Percentiles rank a stretch among this genome's conserved stretches.
phyloP scores from a whole-genome alignment of 805 yeast genomes.

The Candida peoriensis region DNA sequence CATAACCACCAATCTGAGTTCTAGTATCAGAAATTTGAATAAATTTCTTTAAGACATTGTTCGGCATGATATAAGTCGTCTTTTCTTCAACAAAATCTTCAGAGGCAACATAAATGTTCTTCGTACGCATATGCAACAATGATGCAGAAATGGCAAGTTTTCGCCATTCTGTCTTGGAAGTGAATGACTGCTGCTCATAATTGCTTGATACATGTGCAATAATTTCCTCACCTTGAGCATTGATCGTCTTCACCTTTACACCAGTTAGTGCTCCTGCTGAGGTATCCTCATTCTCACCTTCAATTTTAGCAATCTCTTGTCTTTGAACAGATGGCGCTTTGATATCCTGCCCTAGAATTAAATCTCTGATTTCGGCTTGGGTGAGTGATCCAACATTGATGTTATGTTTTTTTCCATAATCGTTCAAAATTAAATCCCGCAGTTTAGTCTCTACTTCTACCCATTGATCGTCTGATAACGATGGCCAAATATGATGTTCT shows the following conservation, averaged over 20 bases:
- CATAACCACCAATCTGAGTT: constrained; percentile 73
- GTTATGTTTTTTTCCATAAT: constrained; percentile 79
- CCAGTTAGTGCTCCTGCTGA: constrained; percentile 30
- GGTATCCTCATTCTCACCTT: constrained; percentile 41
- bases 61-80: constrained; percentile 74
- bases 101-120: constrained; percentile 66
- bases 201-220: constrained; percentile 88
- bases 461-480: constrained; percentile 88
- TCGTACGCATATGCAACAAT: constrained; percentile 65
- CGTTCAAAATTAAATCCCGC: constrained; percentile 80
- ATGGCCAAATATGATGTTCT: constrained; percentile 91
- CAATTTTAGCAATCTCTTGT: constrained; percentile 78
- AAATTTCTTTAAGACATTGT: constrained; percentile 71
- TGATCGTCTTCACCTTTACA: constrained; percentile 76
- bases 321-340: constrained; percentile 84
- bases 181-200: constrained; percentile 79
- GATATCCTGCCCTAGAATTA: constrained; percentile 91
- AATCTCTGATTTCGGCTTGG: constrained; percentile 88
- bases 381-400: constrained; percentile 85
- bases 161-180: constrained; percentile 90
- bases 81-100: constrained; percentile 57
- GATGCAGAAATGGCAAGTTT: constrained; percentile 76
- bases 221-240: constrained; percentile 95
- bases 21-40: constrained; percentile 77
- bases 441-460: constrained; percentile 79